These are phyloP conservation scores for Halophytophthora batemanensis DNA, from an alignment of 352 stramenopile species.

Conservation along the genomic window DNA sequence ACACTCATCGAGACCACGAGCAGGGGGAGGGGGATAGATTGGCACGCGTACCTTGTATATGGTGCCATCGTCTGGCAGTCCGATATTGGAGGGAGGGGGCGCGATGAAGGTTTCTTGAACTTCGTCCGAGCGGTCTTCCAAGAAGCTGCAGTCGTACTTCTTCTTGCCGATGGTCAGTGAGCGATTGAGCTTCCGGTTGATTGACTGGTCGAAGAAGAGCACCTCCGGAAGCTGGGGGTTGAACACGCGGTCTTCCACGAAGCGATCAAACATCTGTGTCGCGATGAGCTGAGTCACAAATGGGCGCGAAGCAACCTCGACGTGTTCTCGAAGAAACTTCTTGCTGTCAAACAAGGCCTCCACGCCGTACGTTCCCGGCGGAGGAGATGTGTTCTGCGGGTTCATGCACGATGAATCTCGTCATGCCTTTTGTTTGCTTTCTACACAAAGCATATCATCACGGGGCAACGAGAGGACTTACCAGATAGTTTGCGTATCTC, in stretches of 20 bases:
- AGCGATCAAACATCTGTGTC: conserved; percentile 86
- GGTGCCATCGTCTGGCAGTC: conserved; percentile 70
- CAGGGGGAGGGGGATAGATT: background rate
- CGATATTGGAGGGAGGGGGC: conserved; percentile 74
- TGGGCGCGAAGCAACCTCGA: conserved; percentile 47
- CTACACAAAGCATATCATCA: background rate
- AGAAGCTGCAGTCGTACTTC: conserved; percentile 81
- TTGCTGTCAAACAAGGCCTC: conserved; percentile 64
- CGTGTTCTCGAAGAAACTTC: conserved; percentile 66
- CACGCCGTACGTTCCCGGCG: conserved; percentile 22
- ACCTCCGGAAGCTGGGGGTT: conserved; percentile 65
- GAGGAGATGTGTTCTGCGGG: conserved; percentile 23
- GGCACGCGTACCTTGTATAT: conserved; percentile 60
- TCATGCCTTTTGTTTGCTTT: background rate
- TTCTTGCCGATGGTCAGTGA: conserved; percentile 73
- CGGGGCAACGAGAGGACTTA: conserved; percentile 17
- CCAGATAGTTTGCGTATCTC: conserved; percentile 76
- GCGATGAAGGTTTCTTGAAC: conserved; percentile 85
- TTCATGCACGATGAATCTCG: conserved; percentile 2
- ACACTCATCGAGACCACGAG: background rate
- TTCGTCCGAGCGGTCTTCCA: conserved; percentile 70
- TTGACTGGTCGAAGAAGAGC: conserved; percentile 84
- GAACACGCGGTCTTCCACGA: conserved; percentile 75
- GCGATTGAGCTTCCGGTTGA: conserved; percentile 84
- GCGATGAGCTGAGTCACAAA: conserved; percentile 63